phyloP scores from a whole-genome alignment of 306 rosid genomes.

The Macrotyloma uniflorum region DNA sequence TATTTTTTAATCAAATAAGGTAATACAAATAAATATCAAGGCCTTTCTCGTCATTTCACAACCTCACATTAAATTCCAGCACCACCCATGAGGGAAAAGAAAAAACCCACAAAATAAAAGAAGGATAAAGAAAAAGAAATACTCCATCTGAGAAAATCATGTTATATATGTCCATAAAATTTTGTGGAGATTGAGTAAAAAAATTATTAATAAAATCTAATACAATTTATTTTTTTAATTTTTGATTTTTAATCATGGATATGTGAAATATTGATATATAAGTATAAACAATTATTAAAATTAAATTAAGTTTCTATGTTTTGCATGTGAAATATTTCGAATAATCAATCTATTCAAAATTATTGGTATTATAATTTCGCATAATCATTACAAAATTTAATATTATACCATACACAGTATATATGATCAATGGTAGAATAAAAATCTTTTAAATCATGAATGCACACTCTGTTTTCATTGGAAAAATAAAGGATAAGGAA shows the following conservation, averaged over 20 bases:
- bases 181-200: too few species aligned
- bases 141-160: too few species aligned
- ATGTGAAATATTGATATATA: not conserved
- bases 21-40: not conserved
- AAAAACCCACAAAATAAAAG: not conserved
- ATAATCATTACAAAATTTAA: not conserved
- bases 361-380: not conserved
- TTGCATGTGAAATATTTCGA: not conserved
- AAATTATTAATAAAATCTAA: too few species aligned
- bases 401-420: not conserved
- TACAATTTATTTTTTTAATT: too few species aligned
- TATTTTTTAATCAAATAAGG: too few species aligned
- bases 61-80: slow-evolving; percentile 7
- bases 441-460: not conserved
- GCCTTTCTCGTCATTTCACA: slow-evolving; percentile 18
- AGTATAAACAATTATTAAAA: not conserved
- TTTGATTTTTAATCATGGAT: too few species aligned
- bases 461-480: not conserved
- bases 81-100: too few species aligned
- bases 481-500: not conserved
- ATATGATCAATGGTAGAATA: not conserved
- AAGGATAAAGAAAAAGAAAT: not conserved
- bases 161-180: too few species aligned
- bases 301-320: not conserved
- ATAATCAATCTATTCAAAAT: too few species aligned